phyloP scores from a whole-genome alignment of 208 protist species.

The Zelonia costaricensis region DNA sequence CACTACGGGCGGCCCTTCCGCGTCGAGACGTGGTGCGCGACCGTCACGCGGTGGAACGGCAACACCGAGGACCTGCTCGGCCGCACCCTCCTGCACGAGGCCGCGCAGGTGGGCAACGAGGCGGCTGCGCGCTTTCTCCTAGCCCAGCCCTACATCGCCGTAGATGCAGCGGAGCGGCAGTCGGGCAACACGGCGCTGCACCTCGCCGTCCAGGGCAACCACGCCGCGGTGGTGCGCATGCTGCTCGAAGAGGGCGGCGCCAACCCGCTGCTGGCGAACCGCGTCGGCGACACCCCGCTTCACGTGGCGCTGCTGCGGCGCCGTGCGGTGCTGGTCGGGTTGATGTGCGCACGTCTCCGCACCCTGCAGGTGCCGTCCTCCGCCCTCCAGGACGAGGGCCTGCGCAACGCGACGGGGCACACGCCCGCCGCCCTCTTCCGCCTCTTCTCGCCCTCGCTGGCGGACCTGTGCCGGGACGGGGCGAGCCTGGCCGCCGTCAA shows the following conservation, averaged over 20 bases:
- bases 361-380: conserved; percentile 21
- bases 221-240: conserved; percentile 38
- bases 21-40: conserved; percentile 27
- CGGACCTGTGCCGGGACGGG: conserved; percentile 64
- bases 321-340: conserved; percentile 44
- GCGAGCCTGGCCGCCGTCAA: conserved; percentile 42
- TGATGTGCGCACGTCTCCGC: conserved; percentile 59
- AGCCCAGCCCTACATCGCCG: conserved; percentile 52
- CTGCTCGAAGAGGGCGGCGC: conserved; percentile 48
- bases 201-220: conserved; percentile 48
- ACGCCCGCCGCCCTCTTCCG: conserved; percentile 64
- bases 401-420: conserved; percentile 49
- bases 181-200: conserved; percentile 68
- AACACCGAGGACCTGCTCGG: conserved; percentile 76
- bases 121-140: conserved; percentile 59
- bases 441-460: conserved; percentile 51
- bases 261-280: conserved; percentile 25
- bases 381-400: conserved; percentile 13
- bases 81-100: conserved; percentile 78
- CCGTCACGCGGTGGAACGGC: conserved; percentile 71
- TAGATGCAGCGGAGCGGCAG: conserved; percentile 49
- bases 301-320: conserved; percentile 62
- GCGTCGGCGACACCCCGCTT: conserved; percentile 55
- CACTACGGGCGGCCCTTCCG: conserved; percentile 36
- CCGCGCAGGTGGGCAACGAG: conserved; percentile 50